These are phyloP conservation scores for Ramaria sp. DNA, from an alignment of 768 basidiomycete genomes.

Conservation along the genomic window DNA sequence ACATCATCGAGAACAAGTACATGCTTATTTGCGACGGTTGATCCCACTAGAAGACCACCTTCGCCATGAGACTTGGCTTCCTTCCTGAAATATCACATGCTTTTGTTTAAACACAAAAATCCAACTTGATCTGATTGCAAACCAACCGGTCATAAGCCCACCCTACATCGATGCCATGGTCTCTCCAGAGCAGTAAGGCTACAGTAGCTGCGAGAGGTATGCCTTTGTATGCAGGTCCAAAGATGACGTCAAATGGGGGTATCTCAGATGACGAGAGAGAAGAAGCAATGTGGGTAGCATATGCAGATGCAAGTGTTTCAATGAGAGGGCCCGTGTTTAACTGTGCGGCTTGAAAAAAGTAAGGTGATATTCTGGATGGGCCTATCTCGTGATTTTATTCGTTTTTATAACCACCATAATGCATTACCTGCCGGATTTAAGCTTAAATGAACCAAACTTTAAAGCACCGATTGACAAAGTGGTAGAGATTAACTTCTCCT, in stretches of 20 bases:
- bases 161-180: slow-evolving; percentile 55
- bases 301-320: slow-evolving; percentile 64
- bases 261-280: slow-evolving; percentile 30
- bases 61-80: slow-evolving; percentile 96
- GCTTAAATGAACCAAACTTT: slow-evolving; percentile 83
- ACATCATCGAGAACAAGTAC: slow-evolving; percentile 95
- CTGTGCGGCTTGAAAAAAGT: slow-evolving; percentile 94
- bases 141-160: slow-evolving; percentile 71
- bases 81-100: slow-evolving; percentile 30
- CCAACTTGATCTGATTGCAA: neutral
- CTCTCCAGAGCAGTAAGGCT: slow-evolving; percentile 58
- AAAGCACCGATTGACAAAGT: slow-evolving; percentile 62
- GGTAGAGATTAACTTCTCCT: slow-evolving; percentile 56
- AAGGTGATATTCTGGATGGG: slow-evolving; percentile 65
- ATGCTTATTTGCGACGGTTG: slow-evolving; percentile 63
- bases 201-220: slow-evolving; percentile 88
- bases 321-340: slow-evolving; percentile 79
- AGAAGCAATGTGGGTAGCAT: slow-evolving; percentile 65
- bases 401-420: neutral
- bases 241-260: slow-evolving; percentile 66
- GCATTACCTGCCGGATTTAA: slow-evolving; percentile 84
- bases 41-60: slow-evolving; percentile 85
- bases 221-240: slow-evolving; percentile 97
- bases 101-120: neutral
- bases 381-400: neutral